Base-by-base conservation (phyloP, 2,329 filamentous ascomycete species). In the Penicillium sp. region DNA sequence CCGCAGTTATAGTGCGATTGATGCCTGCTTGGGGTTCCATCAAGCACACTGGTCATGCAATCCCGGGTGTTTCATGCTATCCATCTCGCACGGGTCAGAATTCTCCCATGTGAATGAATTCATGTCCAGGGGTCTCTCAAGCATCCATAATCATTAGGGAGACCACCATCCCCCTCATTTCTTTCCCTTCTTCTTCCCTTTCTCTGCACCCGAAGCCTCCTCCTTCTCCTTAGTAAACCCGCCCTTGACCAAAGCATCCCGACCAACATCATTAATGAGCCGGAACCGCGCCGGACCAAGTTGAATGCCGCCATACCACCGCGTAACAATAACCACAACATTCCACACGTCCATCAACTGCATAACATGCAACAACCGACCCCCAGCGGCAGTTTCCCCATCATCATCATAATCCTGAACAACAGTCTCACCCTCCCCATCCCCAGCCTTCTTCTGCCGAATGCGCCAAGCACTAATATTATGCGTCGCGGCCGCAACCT, bases 381-480 rank as follows among this genome's bases (percentile, higher is more conserved):
- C 87, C 0, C 94, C 94, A 0, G 94, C 94, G 6, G 94, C 94
- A 27, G 90, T 90, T 81, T 99, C 94, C 2, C 94, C 94, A 72
- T 99, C 94, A 68, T 99, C 94, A 68, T 99, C 90, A 70, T 88
- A 97, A 75, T 99, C 94, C 73, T 97, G 92, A 65, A 87, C 91
- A 29, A 78, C 78, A 50, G 81, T 82, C 55, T 79, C 45, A n/a
- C 45, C 81, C 5, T 78, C 77, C 0, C 75, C 67, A 5, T 75
- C 69, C 16, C 39, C 47, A 29, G 49, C 53, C 59, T 67, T 68
- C 54, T 60, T 67, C 60, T 76, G 68, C 19, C 83, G 84, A 53
- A 97, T 92, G 11, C 94, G 85, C 90, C 92, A 97, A 1, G 93
- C 93, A 21, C 89, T 92, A 70, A 99, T 97, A 73, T 97, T 97